Evolutionary conservation across 768 basidiomycete genomes (phyloP).

Genomic region (Tylopilus intermedius): DNA sequence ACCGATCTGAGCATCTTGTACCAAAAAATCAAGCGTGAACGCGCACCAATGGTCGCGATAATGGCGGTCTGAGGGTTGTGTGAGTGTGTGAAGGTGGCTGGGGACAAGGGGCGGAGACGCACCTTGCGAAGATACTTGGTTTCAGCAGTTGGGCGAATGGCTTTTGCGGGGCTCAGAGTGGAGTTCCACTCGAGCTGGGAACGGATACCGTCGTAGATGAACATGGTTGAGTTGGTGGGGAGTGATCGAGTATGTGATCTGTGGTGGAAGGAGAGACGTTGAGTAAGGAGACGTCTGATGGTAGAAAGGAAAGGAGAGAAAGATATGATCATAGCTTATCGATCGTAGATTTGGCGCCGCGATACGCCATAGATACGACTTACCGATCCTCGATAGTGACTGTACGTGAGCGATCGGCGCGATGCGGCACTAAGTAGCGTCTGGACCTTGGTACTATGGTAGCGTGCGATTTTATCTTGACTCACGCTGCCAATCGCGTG

Average conservation of each 20-base stretch:
- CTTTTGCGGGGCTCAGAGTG: constrained; percentile 66
- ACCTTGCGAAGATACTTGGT: constrained; percentile 93
- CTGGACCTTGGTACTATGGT: not conserved
- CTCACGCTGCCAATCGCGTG: constrained; percentile 10
- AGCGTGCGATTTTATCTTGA: constrained; percentile 12
- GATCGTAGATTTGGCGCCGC: constrained; percentile 7
- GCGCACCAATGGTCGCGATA: constrained; percentile 94
- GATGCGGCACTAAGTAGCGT: constrained; percentile 7
- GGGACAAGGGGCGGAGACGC: constrained; percentile 16
- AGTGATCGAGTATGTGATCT: constrained; percentile 12
- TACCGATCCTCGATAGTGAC: constrained; percentile 16
- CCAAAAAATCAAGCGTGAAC: not conserved
- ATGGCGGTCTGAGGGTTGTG: constrained; percentile 73
- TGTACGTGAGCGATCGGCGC: constrained; percentile 8
- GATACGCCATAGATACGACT: constrained; percentile 14
- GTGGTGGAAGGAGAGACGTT: constrained; percentile 7
- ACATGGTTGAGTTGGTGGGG: constrained; percentile 37
- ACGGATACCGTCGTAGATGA: constrained; percentile 53
- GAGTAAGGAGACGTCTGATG: constrained; percentile 14
- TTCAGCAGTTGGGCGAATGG: constrained; percentile 65
- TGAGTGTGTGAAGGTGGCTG: constrained; percentile 1
- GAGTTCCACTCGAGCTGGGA: constrained; percentile 94
- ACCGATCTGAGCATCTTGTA: constrained; percentile 4
- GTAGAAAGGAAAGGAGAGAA: constrained; percentile 11
- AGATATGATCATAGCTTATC: constrained; percentile 15